Evolutionary conservation across 2,329 filamentous ascomycete genomes (phyloP).

Genomic region (Botrytis cinerea): DNA sequence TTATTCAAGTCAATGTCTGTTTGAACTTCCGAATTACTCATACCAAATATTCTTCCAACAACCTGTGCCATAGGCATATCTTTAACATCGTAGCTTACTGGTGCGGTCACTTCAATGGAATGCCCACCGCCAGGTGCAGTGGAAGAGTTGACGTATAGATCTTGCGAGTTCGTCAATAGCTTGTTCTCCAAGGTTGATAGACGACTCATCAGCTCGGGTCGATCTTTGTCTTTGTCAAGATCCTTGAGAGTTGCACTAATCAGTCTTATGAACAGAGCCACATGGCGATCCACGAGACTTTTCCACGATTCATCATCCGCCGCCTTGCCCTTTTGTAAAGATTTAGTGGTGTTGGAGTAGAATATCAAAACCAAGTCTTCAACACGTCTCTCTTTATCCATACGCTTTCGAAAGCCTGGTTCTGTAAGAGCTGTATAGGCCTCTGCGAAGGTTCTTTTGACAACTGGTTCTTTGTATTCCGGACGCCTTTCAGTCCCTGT

Average conservation of each 20-base stretch:
- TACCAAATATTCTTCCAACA: constrained; percentile 82
- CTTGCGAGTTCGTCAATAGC: constrained; percentile 89
- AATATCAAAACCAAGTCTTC: constrained; percentile 95
- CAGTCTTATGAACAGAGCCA: constrained; percentile 90
- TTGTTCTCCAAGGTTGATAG: constrained; percentile 87
- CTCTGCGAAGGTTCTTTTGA: constrained; percentile 92
- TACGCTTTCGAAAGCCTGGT: constrained; percentile 80
- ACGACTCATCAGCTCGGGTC: constrained; percentile 78
- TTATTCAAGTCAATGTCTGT: constrained; percentile 82
- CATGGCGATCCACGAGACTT: constrained; percentile 86
- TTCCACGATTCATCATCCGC: constrained; percentile 88
- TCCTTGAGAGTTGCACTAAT: constrained; percentile 78
- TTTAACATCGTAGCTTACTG: constrained; percentile 88
- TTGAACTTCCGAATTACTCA: constrained; percentile 78
- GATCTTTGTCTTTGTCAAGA: constrained; percentile 81
- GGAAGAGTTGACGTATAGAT: constrained; percentile 67
- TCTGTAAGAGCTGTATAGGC: constrained; percentile 94
- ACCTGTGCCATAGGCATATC: constrained; percentile 94
- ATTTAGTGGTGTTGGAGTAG: constrained; percentile 91
- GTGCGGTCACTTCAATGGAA: constrained; percentile 78
- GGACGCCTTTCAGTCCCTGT: constrained; percentile 80
- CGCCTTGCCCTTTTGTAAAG: constrained; percentile 75
- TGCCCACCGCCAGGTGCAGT: constrained; percentile 57
- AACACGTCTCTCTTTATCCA: constrained; percentile 90
- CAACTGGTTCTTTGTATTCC: constrained; percentile 84